phyloP scores from a whole-genome alignment of 176 grass and related monocot genomes.

The Zoysia pacifica region DNA sequence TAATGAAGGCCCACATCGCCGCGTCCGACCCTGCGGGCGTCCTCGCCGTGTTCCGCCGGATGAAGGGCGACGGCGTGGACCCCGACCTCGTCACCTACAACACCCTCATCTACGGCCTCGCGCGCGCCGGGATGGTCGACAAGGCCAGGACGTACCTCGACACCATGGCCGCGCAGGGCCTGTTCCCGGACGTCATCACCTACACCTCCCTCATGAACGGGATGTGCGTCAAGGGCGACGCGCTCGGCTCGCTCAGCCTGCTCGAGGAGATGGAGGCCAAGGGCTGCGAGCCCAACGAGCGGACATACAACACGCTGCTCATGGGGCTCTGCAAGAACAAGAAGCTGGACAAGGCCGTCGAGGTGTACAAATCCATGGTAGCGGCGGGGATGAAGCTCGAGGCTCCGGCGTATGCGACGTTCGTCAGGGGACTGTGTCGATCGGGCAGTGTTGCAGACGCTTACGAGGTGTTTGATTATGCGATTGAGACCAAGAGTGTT shows the following conservation, averaged over 20 bases:
- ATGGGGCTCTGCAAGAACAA: constrained; percentile 88
- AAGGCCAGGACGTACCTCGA: constrained; percentile 67
- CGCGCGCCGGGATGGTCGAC: constrained; percentile 69
- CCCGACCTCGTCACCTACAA: constrained; percentile 92
- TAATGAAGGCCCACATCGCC: constrained; percentile 80
- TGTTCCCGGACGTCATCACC: constrained; percentile 72
- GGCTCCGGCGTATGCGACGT: constrained; percentile 57
- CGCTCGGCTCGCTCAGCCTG: constrained; percentile 44
- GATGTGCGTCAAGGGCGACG: constrained; percentile 84
- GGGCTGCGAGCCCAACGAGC: constrained; percentile 66
- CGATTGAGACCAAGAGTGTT: constrained; percentile 69
- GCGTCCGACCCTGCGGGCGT: constrained; percentile 54
- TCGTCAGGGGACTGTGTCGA: constrained; percentile 67
- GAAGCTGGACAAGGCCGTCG: constrained; percentile 63
- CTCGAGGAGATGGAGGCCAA: constrained; percentile 72
- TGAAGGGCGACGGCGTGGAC: constrained; percentile 71
- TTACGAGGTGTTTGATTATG: constrained; percentile 83
- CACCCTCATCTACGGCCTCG: constrained; percentile 73
- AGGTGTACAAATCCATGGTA: constrained; percentile 64
- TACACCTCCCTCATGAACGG: constrained; percentile 89
- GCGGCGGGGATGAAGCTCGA: constrained; percentile 72
- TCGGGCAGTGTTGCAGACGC: constrained; percentile 48
- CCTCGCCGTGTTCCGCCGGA: constrained; percentile 65
- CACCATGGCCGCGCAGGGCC: constrained; percentile 56
- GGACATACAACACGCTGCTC: constrained; percentile 82